Evolutionary conservation across 1,284 basidiomycete species (phyloP).

Genomic region (Cerioporus squamosus): DNA sequence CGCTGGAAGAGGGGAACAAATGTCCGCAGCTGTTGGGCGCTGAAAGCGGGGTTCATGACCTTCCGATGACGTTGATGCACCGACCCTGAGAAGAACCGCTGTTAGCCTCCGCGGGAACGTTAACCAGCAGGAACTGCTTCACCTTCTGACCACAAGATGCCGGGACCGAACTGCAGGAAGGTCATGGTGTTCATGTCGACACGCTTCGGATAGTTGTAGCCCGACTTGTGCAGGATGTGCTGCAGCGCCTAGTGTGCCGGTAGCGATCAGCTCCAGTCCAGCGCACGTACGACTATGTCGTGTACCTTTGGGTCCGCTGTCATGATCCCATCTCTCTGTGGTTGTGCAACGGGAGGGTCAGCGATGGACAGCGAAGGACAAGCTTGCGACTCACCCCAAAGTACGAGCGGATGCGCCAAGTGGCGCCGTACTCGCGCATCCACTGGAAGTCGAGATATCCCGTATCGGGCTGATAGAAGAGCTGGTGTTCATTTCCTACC

Average conservation of each 20-base stretch:
- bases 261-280: no score
- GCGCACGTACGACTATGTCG: background rate
- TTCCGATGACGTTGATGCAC: slow-evolving; percentile 44
- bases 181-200: slow-evolving; percentile 13
- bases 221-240: slow-evolving; percentile 32
- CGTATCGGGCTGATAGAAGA: slow-evolving; percentile 22
- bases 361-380: background rate
- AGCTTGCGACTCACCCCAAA: slow-evolving; percentile 20
- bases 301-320: slow-evolving; percentile 19
- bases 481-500: slow-evolving; percentile 21
- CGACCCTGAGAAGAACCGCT: slow-evolving; percentile 32
- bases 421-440: slow-evolving; percentile 26
- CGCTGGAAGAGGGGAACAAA: slow-evolving; percentile 51
- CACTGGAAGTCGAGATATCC: slow-evolving; percentile 28
- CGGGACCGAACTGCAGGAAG: slow-evolving; percentile 22
- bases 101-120: background rate
- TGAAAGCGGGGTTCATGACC: slow-evolving; percentile 45
- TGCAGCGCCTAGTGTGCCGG: slow-evolving; percentile 26
- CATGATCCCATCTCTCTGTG: slow-evolving; percentile 13
- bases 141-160: slow-evolving; percentile 25
- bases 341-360: no score
- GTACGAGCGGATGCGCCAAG: slow-evolving; percentile 21
- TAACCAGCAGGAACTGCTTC: background rate
- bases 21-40: slow-evolving; percentile 44
- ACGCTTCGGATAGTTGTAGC: slow-evolving; percentile 29